Base-by-base conservation (phyloP, 2,329 filamentous ascomycete species). In the Gremmenia infestans region DNA sequence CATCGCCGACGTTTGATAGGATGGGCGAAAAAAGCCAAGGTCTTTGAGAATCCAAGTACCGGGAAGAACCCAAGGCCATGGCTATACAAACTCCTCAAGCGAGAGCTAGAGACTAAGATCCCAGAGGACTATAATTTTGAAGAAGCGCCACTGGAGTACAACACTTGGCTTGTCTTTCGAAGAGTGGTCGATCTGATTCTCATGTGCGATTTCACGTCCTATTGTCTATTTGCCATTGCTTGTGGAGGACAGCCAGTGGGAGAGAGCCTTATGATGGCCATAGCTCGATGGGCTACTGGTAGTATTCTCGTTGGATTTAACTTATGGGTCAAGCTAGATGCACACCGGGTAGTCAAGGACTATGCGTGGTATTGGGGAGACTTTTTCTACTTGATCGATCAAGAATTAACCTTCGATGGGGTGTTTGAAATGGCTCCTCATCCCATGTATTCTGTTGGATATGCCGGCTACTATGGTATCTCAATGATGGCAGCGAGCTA, bases 291-390 rank as follows among this genome's bases (percentile, higher is more conserved):
- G 94, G 70, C 77, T 3, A 78, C 86, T 48, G 94, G 94, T 51
- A 81, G 93, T 62, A 74, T 81, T 42, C 80, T 97, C 25, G 87
- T 99, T 60, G 80, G 89, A 56, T 97, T 99, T 81, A 99, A 97
- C 72, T 80, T 97, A 22, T 97, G 94, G 92, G 94, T 99, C 61
- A 99, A 99, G 75, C 80, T 99, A 60, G 94, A 99, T 73, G 94
- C 94, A 19, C 94, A 99, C 73, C 83, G 94, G 59, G 94, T 99
- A 50, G 94, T 99, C 70, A 97, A 97, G 74, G 94, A 99, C 74
- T 99, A 92, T 75, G 94, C 94, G 28, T 99, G 94, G 94, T 99
- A 97, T 74, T 99, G 94, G 94, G 94, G 94, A 59, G 94, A 99
- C 73, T 97, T 97, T 75, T 99, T 97, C 79, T 99, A 91, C 74